Percentiles rank a stretch among this genome's conserved stretches.
These are phyloP conservation scores for Solanum etuberosum DNA, from an alignment of 257 asterid genomes.

Conservation along the genomic window DNA sequence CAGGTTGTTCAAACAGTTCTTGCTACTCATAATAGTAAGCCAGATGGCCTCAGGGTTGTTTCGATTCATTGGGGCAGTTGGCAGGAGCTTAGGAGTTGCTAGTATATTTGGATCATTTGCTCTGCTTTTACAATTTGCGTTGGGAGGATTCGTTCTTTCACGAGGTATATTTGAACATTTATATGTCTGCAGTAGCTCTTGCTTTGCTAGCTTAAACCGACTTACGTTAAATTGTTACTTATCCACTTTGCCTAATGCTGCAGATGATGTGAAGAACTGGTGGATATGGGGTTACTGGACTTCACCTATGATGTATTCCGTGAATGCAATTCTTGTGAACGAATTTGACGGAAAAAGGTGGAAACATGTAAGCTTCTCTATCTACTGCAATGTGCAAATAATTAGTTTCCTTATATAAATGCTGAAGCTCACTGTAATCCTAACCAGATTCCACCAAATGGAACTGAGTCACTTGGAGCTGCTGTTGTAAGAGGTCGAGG, in stretches of 20 bases:
- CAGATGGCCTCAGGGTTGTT: conserved; percentile 49
- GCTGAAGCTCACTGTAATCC: neutral
- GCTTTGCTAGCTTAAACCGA: neutral
- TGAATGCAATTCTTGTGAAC: conserved; percentile 51
- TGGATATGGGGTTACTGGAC: conserved; percentile 79
- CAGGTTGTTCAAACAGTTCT: conserved; percentile 48
- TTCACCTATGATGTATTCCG: conserved; percentile 65
- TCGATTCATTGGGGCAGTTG: conserved; percentile 47
- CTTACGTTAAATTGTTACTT: neutral
- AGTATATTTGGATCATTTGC: conserved; percentile 54
- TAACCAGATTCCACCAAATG: conserved; percentile 11
- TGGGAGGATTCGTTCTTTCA: conserved; percentile 58
- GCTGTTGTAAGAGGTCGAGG: conserved; percentile 26
- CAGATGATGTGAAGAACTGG: conserved; percentile 55
- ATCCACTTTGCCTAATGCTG: neutral
- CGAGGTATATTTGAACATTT: conserved; percentile 27
- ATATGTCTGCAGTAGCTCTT: neutral
- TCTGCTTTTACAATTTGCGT: conserved; percentile 40
- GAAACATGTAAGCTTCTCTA: conserved; percentile 34
- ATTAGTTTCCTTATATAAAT: neutral
- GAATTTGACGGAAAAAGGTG: conserved; percentile 56
- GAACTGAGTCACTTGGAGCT: conserved; percentile 30
- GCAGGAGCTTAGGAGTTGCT: conserved; percentile 53
- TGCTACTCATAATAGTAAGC: conserved; percentile 24
- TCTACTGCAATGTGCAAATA: neutral